Conservation (phyloP, 2,329 filamentous ascomycete species). For the Beauveria sp. region DNA sequence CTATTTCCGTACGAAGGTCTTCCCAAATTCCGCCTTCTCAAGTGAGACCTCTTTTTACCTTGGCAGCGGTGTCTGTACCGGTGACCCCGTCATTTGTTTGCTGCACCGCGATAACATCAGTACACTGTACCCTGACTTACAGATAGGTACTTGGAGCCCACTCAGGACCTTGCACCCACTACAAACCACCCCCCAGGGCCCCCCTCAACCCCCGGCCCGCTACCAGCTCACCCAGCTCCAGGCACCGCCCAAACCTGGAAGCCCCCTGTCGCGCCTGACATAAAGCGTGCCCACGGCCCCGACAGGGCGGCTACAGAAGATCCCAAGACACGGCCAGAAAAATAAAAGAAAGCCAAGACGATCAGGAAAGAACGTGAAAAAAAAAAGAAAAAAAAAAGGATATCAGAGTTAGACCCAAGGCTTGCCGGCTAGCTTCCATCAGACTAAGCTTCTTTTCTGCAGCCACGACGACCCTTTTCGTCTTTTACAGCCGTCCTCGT, state of each 20-base stretch:
- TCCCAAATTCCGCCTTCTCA: neutral
- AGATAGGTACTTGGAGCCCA: neutral
- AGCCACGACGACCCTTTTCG: neutral
- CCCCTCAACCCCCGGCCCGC: neutral
- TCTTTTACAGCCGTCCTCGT: neutral
- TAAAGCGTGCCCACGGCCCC: conserved; percentile 5
- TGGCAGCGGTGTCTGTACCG: neutral
- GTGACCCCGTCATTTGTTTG: neutral
- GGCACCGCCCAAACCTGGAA: neutral
- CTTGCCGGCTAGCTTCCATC: neutral
- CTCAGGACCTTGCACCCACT: neutral
- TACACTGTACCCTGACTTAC: conserved; percentile 2
- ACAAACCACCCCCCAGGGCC: neutral
- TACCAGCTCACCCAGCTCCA: neutral
- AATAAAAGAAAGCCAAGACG: neutral
- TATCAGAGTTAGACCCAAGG: neutral
- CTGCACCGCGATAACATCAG: neutral
- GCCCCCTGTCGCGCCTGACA: conserved; percentile 5
- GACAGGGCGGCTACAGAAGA: neutral
- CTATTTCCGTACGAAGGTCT: neutral
- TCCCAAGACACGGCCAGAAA: neutral
- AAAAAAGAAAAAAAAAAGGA: neutral
- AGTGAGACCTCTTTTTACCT: conserved; percentile 1
- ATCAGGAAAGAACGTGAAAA: neutral
- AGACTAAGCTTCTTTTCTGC: neutral